phyloP scores from a whole-genome alignment of 192 early-diverging fungal genomes.

The Backusella macrospora region DNA sequence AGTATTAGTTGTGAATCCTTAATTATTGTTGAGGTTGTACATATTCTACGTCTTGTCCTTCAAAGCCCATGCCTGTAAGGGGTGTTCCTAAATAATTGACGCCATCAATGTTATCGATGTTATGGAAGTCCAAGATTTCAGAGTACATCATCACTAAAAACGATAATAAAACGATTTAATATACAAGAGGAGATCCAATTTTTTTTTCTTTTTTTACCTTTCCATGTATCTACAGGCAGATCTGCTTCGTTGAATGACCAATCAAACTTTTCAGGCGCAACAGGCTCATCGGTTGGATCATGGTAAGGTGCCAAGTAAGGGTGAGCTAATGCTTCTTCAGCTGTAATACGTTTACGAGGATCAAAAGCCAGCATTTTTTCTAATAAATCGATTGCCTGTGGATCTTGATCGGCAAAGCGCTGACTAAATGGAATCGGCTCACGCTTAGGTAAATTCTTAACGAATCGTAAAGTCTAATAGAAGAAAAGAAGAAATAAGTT shows the following conservation, averaged over 20 bases:
- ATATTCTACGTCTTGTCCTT: constrained; percentile 21
- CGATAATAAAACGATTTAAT: background rate
- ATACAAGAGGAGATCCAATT: background rate
- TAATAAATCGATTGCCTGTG: constrained; percentile 80
- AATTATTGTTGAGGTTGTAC: constrained; percentile 21
- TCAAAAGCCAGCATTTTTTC: constrained; percentile 93
- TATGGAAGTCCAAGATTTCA: constrained; percentile 74
- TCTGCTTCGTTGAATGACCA: constrained; percentile 95
- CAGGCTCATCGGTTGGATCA: constrained; percentile 87
- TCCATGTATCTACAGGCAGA: constrained; percentile 83
- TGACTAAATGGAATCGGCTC: constrained; percentile 80
- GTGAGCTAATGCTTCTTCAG: constrained; percentile 83
- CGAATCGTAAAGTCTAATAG: constrained; percentile 78
- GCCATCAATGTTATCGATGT: constrained; percentile 54
- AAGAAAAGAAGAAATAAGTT: constrained; percentile 22
- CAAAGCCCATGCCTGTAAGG: constrained; percentile 29
- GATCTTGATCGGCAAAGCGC: constrained; percentile 78
- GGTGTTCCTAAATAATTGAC: constrained; percentile 40
- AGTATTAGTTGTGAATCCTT: background rate
- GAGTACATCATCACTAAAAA: constrained; percentile 77
- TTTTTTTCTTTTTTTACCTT: constrained; percentile 39
- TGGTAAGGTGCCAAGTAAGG: constrained; percentile 89
- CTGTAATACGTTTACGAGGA: constrained; percentile 86
- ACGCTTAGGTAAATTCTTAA: constrained; percentile 82
- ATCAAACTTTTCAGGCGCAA: constrained; percentile 78